Percentiles rank a stretch among this genome's conserved stretches.
These are phyloP conservation scores for Ilyonectria sp. DNA, from an alignment of 2,329 filamentous ascomycete genomes.

Conservation along the genomic window DNA sequence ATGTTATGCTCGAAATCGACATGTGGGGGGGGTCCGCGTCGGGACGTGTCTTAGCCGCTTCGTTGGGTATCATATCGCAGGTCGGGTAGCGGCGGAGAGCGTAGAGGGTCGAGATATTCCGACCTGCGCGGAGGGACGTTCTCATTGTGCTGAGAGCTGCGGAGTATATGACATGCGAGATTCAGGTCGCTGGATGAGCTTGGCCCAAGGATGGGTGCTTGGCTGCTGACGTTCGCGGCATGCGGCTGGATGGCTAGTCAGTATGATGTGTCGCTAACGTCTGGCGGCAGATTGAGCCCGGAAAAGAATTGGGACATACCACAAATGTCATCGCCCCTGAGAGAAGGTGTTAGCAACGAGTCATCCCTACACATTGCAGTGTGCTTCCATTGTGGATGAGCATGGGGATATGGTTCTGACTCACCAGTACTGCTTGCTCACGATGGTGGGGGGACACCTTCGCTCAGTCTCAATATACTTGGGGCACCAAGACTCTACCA, in stretches of 20 bases:
- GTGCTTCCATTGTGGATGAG: conserved; percentile 12
- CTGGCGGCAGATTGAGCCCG: conserved; percentile 33
- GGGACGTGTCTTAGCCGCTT: conserved; percentile 16
- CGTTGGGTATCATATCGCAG: conserved; percentile 30
- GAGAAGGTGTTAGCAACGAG: conserved; percentile 43
- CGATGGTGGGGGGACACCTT: conserved; percentile 59
- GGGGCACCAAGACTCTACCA: conserved; percentile 62
- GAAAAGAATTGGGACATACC: conserved; percentile 52
- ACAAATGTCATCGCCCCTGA: conserved; percentile 62
- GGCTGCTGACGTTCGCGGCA: conserved; percentile 58
- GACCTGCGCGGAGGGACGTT: conserved; percentile 28
- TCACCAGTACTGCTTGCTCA: conserved; percentile 63
- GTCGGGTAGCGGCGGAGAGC: conserved; percentile 18
- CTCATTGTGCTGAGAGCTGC: conserved; percentile 51
- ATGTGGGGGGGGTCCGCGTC: conserved; percentile 12
- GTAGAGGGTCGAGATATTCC: conserved; percentile 22
- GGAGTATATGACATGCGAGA: conserved; percentile 47
- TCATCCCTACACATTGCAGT: conserved; percentile 21
- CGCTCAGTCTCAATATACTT: conserved; percentile 62
- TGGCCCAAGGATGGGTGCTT: conserved; percentile 56
- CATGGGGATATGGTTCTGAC: conserved; percentile 36
- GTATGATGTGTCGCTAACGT: conserved; percentile 34
- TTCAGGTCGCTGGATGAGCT: conserved; percentile 55
- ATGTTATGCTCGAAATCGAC: conserved; percentile 2
- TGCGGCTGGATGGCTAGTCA: conserved; percentile 51